Evolutionary conservation across 2,329 filamentous ascomycete species (phyloP).

Genomic region (Chaetomiaceae sp.): DNA sequence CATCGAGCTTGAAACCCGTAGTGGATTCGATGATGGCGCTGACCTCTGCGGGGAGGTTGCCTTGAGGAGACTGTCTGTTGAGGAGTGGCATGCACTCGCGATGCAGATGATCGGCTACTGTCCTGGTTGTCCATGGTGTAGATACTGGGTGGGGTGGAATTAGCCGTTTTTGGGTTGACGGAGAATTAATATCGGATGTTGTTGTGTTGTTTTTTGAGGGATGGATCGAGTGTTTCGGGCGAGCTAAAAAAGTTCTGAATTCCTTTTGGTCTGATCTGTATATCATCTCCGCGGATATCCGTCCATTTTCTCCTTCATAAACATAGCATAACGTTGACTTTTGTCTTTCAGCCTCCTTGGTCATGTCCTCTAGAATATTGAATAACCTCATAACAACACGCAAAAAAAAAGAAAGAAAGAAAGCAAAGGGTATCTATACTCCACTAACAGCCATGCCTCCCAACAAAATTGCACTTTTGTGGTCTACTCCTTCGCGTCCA

Average conservation of each 20-base stretch:
- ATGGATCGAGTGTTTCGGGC: too few relatives aligned
- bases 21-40: too few relatives aligned
- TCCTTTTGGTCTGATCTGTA: too few relatives aligned
- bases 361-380: too few relatives aligned
- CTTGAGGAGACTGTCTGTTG: not conserved
- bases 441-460: not conserved
- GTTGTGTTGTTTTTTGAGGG: too few relatives aligned
- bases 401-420: not conserved
- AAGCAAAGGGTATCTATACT: slow-evolving; percentile 14
- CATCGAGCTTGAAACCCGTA: not conserved
- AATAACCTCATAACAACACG: not conserved
- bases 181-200: too few relatives aligned
- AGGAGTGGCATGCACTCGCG: not conserved
- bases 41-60: too few relatives aligned
- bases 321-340: not conserved
- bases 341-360: not conserved
- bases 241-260: too few relatives aligned
- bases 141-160: not conserved
- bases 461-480: not conserved
- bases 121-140: not conserved
- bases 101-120: not conserved
- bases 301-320: not conserved
- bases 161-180: not conserved
- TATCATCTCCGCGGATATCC: not conserved
- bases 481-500: slow-evolving; percentile 5